These are phyloP conservation scores for Microcera coccophila DNA, from an alignment of 2,329 filamentous ascomycete genomes.

Conservation along the genomic window DNA sequence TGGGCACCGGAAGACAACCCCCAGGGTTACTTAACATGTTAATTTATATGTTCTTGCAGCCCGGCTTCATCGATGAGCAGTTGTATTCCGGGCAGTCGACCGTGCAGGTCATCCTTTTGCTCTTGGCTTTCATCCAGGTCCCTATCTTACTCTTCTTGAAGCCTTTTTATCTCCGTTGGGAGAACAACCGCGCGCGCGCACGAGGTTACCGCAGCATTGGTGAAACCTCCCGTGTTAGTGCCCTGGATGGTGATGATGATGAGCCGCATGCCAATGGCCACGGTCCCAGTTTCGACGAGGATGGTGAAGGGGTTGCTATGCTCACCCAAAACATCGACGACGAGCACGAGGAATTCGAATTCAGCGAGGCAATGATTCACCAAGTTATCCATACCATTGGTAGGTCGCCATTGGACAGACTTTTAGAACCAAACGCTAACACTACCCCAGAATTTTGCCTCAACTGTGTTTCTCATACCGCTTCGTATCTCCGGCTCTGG, in stretches of 20 bases:
- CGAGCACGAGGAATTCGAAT: constrained; percentile 95
- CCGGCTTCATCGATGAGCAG: constrained; percentile 67
- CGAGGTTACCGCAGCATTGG: constrained; percentile 91
- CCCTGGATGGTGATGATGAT: constrained; percentile 83
- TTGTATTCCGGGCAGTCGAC: constrained; percentile 74
- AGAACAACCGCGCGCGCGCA: constrained; percentile 84
- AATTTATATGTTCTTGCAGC: constrained; percentile 98
- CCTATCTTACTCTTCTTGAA: constrained; percentile 91
- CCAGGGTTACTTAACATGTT: constrained; percentile 96
- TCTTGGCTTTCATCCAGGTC: constrained; percentile 81
- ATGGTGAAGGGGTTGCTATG: constrained; percentile 80
- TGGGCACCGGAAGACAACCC: constrained; percentile 57
- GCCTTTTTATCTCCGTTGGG: constrained; percentile 89
- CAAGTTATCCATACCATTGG: constrained; percentile 98
- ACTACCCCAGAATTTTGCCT: constrained; percentile 78
- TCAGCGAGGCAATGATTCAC: constrained; percentile 96
- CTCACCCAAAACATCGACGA: constrained; percentile 83
- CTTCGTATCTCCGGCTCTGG: constrained; percentile 98
- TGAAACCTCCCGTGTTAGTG: constrained; percentile 82
- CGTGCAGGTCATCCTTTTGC: constrained; percentile 73
- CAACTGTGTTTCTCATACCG: constrained; percentile 98
- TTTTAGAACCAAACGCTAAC: constrained; percentile 25
- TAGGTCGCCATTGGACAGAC: constrained; percentile 45
- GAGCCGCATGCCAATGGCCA: constrained; percentile 50
- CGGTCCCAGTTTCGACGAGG: constrained; percentile 58